Evolutionary conservation across 208 protist genomes (phyloP).

Genomic region (Leishmania braziliensis): DNA sequence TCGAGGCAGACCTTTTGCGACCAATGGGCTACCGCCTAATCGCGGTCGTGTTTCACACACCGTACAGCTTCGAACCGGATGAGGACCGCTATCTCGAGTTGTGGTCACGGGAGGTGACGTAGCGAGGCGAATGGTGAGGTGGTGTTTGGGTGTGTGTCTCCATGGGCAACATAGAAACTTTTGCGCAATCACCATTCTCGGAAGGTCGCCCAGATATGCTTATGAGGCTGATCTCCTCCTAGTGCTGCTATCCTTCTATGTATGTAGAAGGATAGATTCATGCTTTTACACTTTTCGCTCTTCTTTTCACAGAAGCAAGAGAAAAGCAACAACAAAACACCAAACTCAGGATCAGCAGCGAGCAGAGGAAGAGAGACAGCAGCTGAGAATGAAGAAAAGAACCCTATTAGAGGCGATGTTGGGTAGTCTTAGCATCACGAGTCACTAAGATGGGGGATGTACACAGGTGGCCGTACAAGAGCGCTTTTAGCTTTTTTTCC

Average conservation of each 20-base stretch:
- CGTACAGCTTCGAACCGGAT: slow-evolving; percentile 37
- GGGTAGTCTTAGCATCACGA: not conserved
- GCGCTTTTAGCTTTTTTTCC: not conserved
- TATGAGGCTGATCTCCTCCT: too few relatives aligned
- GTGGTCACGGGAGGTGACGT: slow-evolving; percentile 32
- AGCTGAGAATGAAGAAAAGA: not conserved
- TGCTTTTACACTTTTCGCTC: too few relatives aligned
- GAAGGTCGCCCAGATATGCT: too few relatives aligned
- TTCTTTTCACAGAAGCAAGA: too few relatives aligned
- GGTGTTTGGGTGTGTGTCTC: too few relatives aligned
- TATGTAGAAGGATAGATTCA: too few relatives aligned
- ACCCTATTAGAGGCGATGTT: not conserved
- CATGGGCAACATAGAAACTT: not conserved
- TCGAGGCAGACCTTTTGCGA: slow-evolving; percentile 42
- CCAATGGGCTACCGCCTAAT: slow-evolving; percentile 45
- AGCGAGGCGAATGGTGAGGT: not conserved
- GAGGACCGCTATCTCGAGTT: slow-evolving; percentile 67
- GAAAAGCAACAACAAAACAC: not conserved
- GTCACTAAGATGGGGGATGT: not conserved
- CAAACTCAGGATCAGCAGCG: not conserved
- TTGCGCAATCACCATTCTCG: not conserved
- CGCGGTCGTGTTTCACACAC: slow-evolving; percentile 45
- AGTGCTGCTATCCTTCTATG: too few relatives aligned
- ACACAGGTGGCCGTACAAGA: not conserved
- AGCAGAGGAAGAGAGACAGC: not conserved